Evolutionary conservation across 441 rosid genomes (phyloP).

Genomic region (Daphne laureola): DNA sequence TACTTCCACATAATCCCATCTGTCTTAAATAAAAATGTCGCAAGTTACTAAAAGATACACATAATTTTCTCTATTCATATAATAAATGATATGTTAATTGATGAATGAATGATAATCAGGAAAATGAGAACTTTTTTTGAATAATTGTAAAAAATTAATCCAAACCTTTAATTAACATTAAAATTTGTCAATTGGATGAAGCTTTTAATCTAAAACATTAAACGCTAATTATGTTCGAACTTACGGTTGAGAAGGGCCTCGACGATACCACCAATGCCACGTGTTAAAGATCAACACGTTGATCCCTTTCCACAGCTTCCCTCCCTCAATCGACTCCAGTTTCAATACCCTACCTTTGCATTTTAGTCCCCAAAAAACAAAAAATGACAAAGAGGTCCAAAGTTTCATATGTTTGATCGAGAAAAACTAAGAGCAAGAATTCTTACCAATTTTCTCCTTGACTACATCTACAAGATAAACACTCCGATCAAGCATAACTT

Average conservation of each 20-base stretch:
- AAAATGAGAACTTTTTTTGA: too few relatives aligned
- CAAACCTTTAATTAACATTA: neutral
- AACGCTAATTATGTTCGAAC: constrained; percentile 5
- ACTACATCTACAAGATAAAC: constrained; percentile 65
- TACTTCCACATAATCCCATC: constrained; percentile 67
- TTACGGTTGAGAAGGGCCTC: constrained; percentile 84
- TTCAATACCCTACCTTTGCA: constrained; percentile 43
- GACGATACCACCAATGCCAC: constrained; percentile 97
- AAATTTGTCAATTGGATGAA: too few relatives aligned
- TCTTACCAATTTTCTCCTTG: constrained; percentile 35
- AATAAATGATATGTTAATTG: too few relatives aligned
- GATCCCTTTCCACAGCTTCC: constrained; percentile 56
- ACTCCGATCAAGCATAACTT: constrained; percentile 59
- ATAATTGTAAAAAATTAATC: neutral
- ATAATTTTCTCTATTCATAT: too few relatives aligned
- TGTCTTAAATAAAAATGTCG: too few relatives aligned
- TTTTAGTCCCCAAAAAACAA: too few relatives aligned
- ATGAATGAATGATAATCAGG: too few relatives aligned
- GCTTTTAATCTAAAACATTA: too few relatives aligned
- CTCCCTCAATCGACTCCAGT: constrained; percentile 63
- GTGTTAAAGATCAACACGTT: constrained; percentile 79
- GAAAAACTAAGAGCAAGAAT: too few relatives aligned
- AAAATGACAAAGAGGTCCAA: too few relatives aligned
- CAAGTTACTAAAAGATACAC: too few relatives aligned
- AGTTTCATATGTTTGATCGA: too few relatives aligned